Percentiles rank a stretch among this genome's conserved stretches.
phyloP scores from a whole-genome alignment of 139 green algal genomes.

The Nannochloris sp. region DNA sequence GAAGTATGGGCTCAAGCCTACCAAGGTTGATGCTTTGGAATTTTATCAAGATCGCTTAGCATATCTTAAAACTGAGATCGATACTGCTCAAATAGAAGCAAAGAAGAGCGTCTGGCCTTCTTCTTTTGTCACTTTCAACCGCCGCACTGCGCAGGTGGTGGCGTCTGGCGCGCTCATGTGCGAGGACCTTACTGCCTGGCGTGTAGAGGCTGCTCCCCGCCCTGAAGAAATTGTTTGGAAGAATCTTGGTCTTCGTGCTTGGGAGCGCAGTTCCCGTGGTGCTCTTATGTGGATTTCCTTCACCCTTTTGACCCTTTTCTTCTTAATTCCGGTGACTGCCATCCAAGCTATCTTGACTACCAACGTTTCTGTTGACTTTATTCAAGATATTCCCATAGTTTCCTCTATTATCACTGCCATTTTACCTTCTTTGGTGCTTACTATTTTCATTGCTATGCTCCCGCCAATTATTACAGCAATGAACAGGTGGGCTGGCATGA shows the following conservation, averaged over 20 bases:
- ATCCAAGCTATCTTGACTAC: constrained; percentile 24
- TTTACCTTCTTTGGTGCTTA: constrained; percentile 51
- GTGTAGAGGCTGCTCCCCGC: constrained; percentile 26
- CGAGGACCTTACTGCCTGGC: constrained; percentile 48
- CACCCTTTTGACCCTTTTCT: constrained; percentile 19
- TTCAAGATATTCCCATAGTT: constrained; percentile 24
- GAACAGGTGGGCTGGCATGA: constrained; percentile 41
- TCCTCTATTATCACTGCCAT: constrained; percentile 36
- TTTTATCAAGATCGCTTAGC: constrained; percentile 42
- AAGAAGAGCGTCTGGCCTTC: constrained; percentile 14
- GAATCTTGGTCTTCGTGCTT: constrained; percentile 34
- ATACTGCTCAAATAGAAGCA: constrained; percentile 17
- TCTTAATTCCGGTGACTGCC: constrained; percentile 31
- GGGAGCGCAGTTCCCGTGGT: constrained; percentile 27
- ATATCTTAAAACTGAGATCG: constrained; percentile 34
- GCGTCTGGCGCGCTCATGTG: constrained; percentile 43
- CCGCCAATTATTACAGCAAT: constrained; percentile 48
- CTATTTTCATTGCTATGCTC: constrained; percentile 65
- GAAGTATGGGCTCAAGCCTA: constrained; percentile 43
- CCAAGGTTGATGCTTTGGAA: constrained; percentile 44
- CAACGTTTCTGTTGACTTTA: constrained; percentile 9
- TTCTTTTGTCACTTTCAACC: constrained; percentile 45
- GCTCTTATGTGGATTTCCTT: constrained; percentile 12
- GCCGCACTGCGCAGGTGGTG: constrained; percentile 21
- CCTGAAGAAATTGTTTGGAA: constrained; percentile 47